A percentile compares a stretch with the other conserved stretches of the same genome.
phyloP scores from a whole-genome alignment of 202 grass and related monocot species.

The Eragrostis tef region DNA sequence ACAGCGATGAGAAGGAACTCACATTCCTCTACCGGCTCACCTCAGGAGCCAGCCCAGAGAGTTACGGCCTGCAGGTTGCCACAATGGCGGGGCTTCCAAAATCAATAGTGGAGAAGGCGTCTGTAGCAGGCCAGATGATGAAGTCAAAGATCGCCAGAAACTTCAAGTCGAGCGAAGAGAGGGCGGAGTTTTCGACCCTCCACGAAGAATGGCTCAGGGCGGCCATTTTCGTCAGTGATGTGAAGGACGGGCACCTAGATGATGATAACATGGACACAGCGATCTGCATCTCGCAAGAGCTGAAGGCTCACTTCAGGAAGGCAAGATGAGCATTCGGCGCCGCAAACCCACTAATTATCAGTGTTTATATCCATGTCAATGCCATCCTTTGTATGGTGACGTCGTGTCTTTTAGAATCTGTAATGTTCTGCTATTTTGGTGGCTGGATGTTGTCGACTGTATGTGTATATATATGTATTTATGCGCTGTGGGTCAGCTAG shows the following conservation, averaged over 20 bases:
- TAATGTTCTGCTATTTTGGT: constrained; percentile 2
- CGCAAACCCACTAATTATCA: constrained; percentile 30
- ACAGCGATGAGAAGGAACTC: constrained; percentile 50
- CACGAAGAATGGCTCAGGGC: constrained; percentile 86
- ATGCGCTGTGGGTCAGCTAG: neutral
- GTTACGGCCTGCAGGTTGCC: constrained; percentile 89
- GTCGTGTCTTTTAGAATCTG: neutral
- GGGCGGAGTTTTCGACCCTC: constrained; percentile 76
- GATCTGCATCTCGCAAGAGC: constrained; percentile 72
- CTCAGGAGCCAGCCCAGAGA: constrained; percentile 73
- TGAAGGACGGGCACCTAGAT: constrained; percentile 46
- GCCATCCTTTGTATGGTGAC: neutral
- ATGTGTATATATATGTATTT: neutral
- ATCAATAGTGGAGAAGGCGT: constrained; percentile 61
- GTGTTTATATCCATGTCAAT: neutral
- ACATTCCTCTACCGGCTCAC: constrained; percentile 83
- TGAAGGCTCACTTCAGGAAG: constrained; percentile 62
- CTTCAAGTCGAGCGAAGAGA: constrained; percentile 76
- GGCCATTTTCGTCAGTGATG: constrained; percentile 43
- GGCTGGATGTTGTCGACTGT: neutral
- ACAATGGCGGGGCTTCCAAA: constrained; percentile 78
- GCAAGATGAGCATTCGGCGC: neutral
- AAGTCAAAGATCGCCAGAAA: constrained; percentile 59
- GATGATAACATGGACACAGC: constrained; percentile 73
- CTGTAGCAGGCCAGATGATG: constrained; percentile 63